Conservation (phyloP, 768 basidiomycete species). For the Pulveroboletus sp. region DNA sequence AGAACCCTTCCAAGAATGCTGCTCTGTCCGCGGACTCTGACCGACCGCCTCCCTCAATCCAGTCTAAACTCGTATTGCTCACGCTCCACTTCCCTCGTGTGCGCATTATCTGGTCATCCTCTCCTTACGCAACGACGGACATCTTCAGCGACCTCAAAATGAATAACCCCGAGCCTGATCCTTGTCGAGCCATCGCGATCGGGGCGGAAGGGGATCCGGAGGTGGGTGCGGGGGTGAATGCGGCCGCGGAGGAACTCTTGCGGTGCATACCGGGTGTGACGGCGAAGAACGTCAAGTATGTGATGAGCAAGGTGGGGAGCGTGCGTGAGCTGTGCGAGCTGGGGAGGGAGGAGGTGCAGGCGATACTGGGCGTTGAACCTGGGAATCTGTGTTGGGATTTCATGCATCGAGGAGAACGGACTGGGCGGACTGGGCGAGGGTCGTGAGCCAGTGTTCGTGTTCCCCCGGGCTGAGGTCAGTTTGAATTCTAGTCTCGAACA, state of each 20-base stretch:
- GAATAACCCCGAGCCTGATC: slow-evolving; percentile 77
- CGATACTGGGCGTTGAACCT: slow-evolving; percentile 72
- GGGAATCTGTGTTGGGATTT: slow-evolving; percentile 81
- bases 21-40: slow-evolving; percentile 21
- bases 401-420: slow-evolving; percentile 62
- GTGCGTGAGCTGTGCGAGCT: slow-evolving; percentile 73
- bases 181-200: slow-evolving; percentile 64
- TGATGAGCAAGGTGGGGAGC: slow-evolving; percentile 76
- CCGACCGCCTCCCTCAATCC: slow-evolving; percentile 53
- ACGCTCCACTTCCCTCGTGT: slow-evolving; percentile 87
- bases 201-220: slow-evolving; percentile 77
- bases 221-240: slow-evolving; percentile 63
- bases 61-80: slow-evolving; percentile 89
- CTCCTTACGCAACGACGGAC: slow-evolving; percentile 85
- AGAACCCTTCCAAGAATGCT: slow-evolving; percentile 52
- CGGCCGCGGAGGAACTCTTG: slow-evolving; percentile 77
- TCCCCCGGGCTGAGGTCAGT: background rate
- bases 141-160: slow-evolving; percentile 91
- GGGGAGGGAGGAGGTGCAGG: slow-evolving; percentile 56
- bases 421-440: background rate
- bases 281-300: slow-evolving; percentile 77
- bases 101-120: slow-evolving; percentile 96
- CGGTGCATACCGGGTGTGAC: slow-evolving; percentile 80
- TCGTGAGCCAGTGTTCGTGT: background rate
- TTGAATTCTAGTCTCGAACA: background rate